Percentiles rank a stretch among this genome's conserved stretches.
Evolutionary conservation across 208 protist species (phyloP).

Genomic region (Novymonas esmeraldas): DNA sequence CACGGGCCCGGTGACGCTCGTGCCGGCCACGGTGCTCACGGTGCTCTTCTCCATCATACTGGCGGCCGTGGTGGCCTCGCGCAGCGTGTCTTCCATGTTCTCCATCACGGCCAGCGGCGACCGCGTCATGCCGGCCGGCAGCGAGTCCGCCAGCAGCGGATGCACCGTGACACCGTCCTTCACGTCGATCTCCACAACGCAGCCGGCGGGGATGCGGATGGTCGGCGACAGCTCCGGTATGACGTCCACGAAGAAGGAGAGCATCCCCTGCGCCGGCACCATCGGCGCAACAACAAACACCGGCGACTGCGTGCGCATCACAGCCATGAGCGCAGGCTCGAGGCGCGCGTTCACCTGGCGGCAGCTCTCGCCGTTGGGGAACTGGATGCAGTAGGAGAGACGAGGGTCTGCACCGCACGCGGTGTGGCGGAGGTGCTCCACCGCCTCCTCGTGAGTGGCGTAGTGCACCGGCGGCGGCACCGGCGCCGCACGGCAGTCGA

Average conservation of each 20-base stretch:
- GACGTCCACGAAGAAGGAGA: conserved; percentile 81
- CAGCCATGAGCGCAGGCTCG: conserved; percentile 86
- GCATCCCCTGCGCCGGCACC: conserved; percentile 68
- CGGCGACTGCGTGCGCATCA: conserved; percentile 79
- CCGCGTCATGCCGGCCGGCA: conserved; percentile 28
- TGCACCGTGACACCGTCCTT: conserved; percentile 80
- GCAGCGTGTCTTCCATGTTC: conserved; percentile 30
- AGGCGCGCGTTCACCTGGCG: conserved; percentile 86
- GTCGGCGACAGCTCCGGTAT: conserved; percentile 78
- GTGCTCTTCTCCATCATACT: neutral
- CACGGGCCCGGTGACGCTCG: neutral
- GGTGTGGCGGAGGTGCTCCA: conserved; percentile 50
- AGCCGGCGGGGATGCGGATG: conserved; percentile 61
- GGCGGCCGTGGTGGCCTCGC: conserved; percentile 10
- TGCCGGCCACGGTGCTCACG: neutral
- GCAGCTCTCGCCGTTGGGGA: conserved; percentile 86
- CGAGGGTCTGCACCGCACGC: conserved; percentile 50
- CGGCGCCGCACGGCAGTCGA: neutral
- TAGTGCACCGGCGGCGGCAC: conserved; percentile 33
- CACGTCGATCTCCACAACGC: conserved; percentile 81
- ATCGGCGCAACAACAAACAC: conserved; percentile 78
- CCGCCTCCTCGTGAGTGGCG: conserved; percentile 42
- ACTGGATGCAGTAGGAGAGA: conserved; percentile 77
- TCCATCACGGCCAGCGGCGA: conserved; percentile 25
- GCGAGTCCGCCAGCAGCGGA: conserved; percentile 47